Evolutionary conservation across 140 eudicot genomes (phyloP), one percentile per base, ranked within the genome.

Genomic region (Oenanthe javanica): DNA sequence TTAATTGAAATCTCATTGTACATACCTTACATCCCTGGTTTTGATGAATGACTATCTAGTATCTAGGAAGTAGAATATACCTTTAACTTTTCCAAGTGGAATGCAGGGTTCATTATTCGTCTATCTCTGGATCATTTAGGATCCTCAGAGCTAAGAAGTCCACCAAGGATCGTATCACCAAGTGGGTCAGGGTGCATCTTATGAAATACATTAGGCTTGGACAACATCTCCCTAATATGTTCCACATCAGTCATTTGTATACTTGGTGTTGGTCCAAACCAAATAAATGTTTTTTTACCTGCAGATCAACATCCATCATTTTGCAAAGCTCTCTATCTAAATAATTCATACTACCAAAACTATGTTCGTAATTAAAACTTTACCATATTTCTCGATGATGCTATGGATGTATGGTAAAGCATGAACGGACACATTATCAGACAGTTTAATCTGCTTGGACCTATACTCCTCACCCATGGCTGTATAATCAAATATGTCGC

Each of bases 381-480:
- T 86, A 86, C 89, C 87, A 45, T 86, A 83, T 75, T 86, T 83
- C 54, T 67, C 52, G 85, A 77, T 27, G 23, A 78, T 77, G 14
- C 75, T 31, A 23, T 78, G 51, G 38, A 80, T 81, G 42, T 67
- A 83, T 31, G 89, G 89, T 40, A 77, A 2, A 47, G 77, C 79
- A 83, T 85, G 59, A 8, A 80, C 27, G 54, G 45, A 40, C 11
- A 86, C 81, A 72, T 86, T 79, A 40, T 86, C 82, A 40, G 86
- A 69, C 46, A 82, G 25, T 54, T 77, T 64, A 21, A 86, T 82
- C 18, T 21, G 38, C 47, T 80, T 70, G 54, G 84, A 49, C 83
- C 80, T 82, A 36, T 76, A 63, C 81, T 86, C 86, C 13, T 55
- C 80, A 27, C 72, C 25, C 86, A 70, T 82, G 75, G 67, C 73